These are phyloP conservation scores for Trichoderma sp. DNA, from an alignment of 2,329 filamentous ascomycete species.

Conservation along the genomic window DNA sequence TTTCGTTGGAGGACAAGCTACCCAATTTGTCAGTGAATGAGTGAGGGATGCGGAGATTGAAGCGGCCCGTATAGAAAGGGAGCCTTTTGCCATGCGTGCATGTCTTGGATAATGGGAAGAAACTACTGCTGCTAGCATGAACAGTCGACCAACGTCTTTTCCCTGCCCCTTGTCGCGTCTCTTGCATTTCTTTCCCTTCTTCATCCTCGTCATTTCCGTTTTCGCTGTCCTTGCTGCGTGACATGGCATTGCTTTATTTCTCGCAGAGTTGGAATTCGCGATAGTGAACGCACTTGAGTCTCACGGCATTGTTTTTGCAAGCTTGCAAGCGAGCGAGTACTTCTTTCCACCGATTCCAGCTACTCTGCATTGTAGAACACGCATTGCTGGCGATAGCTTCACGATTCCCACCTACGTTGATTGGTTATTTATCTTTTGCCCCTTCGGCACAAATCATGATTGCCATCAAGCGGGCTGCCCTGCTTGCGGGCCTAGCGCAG, in stretches of 20 bases:
- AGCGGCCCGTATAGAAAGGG: background rate
- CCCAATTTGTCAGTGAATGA: background rate
- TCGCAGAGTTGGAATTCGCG: background rate
- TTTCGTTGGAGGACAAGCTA: background rate
- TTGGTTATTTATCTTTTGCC: background rate
- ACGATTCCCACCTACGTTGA: background rate
- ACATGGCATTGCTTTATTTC: background rate
- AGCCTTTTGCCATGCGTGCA: background rate
- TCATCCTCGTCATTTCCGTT: background rate
- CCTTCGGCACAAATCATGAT: background rate
- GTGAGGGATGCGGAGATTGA: background rate
- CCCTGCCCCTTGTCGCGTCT: background rate
- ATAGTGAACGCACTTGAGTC: background rate
- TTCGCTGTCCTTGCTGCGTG: background rate
- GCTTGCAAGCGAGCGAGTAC: conserved; percentile 6
- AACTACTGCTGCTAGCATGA: background rate
- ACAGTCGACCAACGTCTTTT: background rate
- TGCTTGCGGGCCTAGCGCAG: conserved; percentile 11
- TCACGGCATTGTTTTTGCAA: background rate
- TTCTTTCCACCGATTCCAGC: background rate
- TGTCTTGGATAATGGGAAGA: background rate
- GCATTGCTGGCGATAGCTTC: background rate
- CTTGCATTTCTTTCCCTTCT: background rate
- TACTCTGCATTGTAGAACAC: background rate
- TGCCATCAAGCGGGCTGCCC: background rate